phyloP scores from a whole-genome alignment of 1,139 yeast genomes.

The Blastobotrys ciferrii region DNA sequence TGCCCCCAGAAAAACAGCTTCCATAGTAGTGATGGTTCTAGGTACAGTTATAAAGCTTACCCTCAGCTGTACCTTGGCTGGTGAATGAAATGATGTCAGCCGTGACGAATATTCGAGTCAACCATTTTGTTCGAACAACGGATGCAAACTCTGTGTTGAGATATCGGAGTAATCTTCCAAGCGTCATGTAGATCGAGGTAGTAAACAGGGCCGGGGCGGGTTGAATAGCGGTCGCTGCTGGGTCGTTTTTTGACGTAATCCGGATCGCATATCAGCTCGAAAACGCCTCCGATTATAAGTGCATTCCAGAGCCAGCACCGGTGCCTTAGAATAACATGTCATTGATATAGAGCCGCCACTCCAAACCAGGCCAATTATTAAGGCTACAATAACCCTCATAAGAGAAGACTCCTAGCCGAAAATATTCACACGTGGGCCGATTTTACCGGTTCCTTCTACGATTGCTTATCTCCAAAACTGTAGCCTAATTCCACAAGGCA shows the following conservation, averaged over 20 bases:
- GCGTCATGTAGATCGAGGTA: constrained; percentile 47
- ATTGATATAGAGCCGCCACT: constrained; percentile 19
- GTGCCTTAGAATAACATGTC: constrained; percentile 17
- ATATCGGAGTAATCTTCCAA: constrained; percentile 39
- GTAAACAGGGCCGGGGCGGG: constrained; percentile 48
- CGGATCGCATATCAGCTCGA: constrained; percentile 39
- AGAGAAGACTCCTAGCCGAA: constrained; percentile 23
- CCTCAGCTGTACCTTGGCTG: constrained; percentile 47
- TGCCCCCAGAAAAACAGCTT: no score
- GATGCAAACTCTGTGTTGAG: constrained; percentile 35
- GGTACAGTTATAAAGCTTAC: no score
- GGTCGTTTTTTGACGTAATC: constrained; percentile 27
- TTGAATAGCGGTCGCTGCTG: constrained; percentile 33
- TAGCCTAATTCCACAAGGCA: no score
- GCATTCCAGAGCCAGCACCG: constrained; percentile 24
- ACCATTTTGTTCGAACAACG: constrained; percentile 36
- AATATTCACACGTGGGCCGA: constrained; percentile 7
- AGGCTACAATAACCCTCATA: constrained; percentile 22
- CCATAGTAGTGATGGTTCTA: no score
- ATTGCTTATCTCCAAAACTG: no score
- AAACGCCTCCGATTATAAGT: constrained; percentile 24
- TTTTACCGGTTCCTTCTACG: no score
- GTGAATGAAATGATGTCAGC: constrained; percentile 46
- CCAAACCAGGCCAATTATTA: constrained; percentile 23
- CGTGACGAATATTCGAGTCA: constrained; percentile 44